A percentile compares a stretch with the other conserved stretches of the same genome.
Conservation (phyloP, 495 filamentous ascomycete genomes). For the Penicillium macrosclerotiorum region DNA sequence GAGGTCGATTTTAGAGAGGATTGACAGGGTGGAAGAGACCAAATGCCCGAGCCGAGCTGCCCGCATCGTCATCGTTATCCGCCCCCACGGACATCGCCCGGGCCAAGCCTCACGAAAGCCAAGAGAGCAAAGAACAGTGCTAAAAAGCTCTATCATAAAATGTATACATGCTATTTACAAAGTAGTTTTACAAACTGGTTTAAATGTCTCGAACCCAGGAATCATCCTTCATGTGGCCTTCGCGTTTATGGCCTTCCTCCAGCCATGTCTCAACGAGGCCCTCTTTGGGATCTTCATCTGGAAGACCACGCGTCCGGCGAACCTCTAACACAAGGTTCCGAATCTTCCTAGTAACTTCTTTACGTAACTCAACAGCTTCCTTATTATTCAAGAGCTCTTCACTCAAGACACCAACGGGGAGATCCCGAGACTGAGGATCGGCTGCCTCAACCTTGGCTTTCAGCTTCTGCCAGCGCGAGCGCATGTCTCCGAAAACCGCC, state of each 20-base stretch:
- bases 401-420: constrained; percentile 59
- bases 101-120: too few species aligned
- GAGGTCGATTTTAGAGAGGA: constrained; percentile 7
- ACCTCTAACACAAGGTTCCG: constrained; percentile 78
- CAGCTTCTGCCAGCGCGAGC: constrained; percentile 65
- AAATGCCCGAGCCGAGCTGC: neutral
- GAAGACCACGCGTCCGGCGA: constrained; percentile 62
- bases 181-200: constrained; percentile 21
- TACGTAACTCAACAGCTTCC: constrained; percentile 75
- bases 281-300: constrained; percentile 75
- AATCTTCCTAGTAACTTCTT: constrained; percentile 77
- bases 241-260: constrained; percentile 50
- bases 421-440: constrained; percentile 28
- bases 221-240: constrained; percentile 63
- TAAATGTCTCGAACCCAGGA: constrained; percentile 61
- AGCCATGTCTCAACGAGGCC: constrained; percentile 63
- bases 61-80: neutral
- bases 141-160: constrained; percentile 8
- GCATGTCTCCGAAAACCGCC: constrained; percentile 60
- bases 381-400: constrained; percentile 67
- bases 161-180: constrained; percentile 23
- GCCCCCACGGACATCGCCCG: neutral
- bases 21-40: constrained; percentile 6
- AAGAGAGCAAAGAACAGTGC: too few species aligned
- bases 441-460: constrained; percentile 44